phyloP scores from a whole-genome alignment of 257 asterid species.

The Gynochthodes officinalis region DNA sequence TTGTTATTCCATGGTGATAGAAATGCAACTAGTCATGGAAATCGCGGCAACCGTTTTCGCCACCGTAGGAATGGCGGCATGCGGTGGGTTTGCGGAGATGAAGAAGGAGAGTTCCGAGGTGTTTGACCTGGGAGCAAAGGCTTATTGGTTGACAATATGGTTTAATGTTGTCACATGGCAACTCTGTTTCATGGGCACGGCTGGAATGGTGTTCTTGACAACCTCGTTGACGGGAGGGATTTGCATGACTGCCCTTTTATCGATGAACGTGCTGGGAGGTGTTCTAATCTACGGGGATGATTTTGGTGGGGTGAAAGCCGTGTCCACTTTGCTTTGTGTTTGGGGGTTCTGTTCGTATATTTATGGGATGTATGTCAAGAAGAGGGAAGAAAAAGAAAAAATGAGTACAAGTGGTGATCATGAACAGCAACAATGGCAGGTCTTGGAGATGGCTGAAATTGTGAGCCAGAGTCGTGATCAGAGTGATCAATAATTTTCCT shows the following conservation, averaged over 20 bases:
- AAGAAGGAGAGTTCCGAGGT: slow-evolving; percentile 30
- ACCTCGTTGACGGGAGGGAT: slow-evolving; percentile 67
- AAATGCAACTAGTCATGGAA: slow-evolving; percentile 75
- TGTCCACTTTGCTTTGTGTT: slow-evolving; percentile 50
- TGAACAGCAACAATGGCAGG: too few relatives aligned
- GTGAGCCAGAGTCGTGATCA: slow-evolving; percentile 12
- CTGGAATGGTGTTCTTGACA: slow-evolving; percentile 74
- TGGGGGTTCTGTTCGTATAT: slow-evolving; percentile 71
- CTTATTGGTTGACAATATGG: slow-evolving; percentile 47
- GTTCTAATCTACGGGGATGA: slow-evolving; percentile 55
- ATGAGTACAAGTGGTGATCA: too few relatives aligned
- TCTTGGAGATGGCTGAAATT: slow-evolving; percentile 32
- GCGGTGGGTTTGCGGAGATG: slow-evolving; percentile 41
- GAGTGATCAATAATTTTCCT: neutral
- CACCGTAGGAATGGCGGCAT: slow-evolving; percentile 36
- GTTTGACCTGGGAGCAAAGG: slow-evolving; percentile 49
- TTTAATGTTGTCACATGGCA: slow-evolving; percentile 51
- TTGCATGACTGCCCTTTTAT: slow-evolving; percentile 72
- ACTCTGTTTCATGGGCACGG: slow-evolving; percentile 68
- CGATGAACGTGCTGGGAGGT: slow-evolving; percentile 52
- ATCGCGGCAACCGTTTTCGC: slow-evolving; percentile 55
- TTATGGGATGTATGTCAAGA: slow-evolving; percentile 41
- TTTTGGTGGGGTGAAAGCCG: slow-evolving; percentile 50
- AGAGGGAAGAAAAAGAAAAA: slow-evolving; percentile 9
- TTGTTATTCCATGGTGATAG: slow-evolving; percentile 76